phyloP scores from a whole-genome alignment of 164 flowering plant genomes.

The Sextonia rubra region DNA sequence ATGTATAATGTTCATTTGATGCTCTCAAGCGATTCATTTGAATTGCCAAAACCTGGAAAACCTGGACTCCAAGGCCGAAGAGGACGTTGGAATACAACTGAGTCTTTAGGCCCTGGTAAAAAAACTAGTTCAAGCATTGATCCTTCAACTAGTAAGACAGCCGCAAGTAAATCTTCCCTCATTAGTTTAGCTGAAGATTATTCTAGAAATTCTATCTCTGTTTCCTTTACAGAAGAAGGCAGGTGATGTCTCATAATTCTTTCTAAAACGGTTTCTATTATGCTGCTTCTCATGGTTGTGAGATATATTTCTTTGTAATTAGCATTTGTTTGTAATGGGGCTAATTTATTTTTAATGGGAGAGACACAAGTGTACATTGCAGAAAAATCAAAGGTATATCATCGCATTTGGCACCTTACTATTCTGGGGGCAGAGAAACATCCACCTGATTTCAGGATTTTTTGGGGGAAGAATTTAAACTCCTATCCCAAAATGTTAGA shows the following conservation, averaged over 20 bases:
- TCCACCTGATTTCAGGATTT: background rate
- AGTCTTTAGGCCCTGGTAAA: conserved; percentile 27
- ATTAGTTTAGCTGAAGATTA: conserved; percentile 43
- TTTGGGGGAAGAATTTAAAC: too few species aligned
- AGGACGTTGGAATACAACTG: conserved; percentile 44
- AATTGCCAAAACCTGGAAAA: conserved; percentile 58
- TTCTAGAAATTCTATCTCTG: conserved; percentile 64
- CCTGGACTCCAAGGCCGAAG: conserved; percentile 71
- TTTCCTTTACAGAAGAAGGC: conserved; percentile 72
- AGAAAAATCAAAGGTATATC: background rate
- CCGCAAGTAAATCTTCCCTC: conserved; percentile 22
- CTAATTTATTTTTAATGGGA: background rate
- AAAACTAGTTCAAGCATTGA: conserved; percentile 8
- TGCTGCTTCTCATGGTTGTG: background rate
- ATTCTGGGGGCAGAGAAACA: background rate
- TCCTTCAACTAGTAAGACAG: conserved; percentile 23
- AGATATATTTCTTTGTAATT: too few species aligned
- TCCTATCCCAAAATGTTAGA: too few species aligned
- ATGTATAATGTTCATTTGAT: conserved; percentile 65
- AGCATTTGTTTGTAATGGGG: background rate
- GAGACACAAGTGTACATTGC: background rate
- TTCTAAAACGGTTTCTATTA: background rate
- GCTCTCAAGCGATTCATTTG: conserved; percentile 68
- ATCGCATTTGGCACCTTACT: background rate
- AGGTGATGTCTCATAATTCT: conserved; percentile 28